Percentiles rank a stretch among this genome's conserved stretches.
These are phyloP conservation scores for Phytomonas francai DNA, from an alignment of 208 protist genomes.

Conservation along the genomic window DNA sequence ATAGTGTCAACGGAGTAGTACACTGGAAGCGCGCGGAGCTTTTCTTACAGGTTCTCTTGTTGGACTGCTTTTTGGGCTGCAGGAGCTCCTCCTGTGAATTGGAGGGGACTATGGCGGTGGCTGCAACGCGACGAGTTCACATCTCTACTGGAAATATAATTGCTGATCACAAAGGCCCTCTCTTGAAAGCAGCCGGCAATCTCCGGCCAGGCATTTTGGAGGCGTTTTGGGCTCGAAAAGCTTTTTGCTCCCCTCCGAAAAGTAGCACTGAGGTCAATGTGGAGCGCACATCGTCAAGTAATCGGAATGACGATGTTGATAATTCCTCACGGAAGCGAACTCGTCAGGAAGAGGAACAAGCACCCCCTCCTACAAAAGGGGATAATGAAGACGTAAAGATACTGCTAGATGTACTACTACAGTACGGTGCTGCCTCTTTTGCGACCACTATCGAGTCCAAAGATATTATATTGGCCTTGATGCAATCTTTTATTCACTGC, in stretches of 20 bases:
- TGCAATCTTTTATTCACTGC: constrained; percentile 43
- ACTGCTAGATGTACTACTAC: constrained; percentile 15
- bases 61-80: constrained; percentile 34
- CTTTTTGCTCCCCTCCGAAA: background rate
- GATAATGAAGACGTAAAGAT: background rate
- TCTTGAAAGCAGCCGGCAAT: background rate
- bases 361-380: background rate
- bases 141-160: constrained; percentile 5
- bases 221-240: background rate
- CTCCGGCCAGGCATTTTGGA: background rate
- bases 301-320: background rate
- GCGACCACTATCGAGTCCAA: constrained; percentile 40
- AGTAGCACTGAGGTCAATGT: background rate
- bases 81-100: constrained; percentile 52
- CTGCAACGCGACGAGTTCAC: constrained; percentile 45
- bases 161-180: background rate
- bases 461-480: constrained; percentile 37
- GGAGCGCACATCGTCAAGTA: background rate
- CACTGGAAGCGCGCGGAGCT: constrained; percentile 26
- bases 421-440: constrained; percentile 46
- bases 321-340: background rate
- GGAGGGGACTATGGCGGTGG: constrained; percentile 48
- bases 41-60: constrained; percentile 36
- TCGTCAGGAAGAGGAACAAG: background rate
- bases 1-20: background rate